Base-by-base conservation (phyloP, 1,284 basidiomycete species). In the Ceratobasidium sp. region DNA sequence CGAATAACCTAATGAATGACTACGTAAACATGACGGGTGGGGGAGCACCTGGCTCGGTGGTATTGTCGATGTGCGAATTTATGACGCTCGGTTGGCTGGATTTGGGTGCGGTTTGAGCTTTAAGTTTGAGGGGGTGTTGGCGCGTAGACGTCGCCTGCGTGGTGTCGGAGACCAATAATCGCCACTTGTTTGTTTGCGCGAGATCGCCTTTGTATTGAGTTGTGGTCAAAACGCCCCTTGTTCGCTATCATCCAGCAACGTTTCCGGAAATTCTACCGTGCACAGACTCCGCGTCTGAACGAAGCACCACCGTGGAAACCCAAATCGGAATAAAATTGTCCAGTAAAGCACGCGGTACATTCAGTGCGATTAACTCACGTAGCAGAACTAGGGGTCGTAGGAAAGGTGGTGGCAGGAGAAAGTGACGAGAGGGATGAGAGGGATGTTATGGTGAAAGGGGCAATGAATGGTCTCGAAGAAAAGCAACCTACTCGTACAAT, bases 161-260 rank as follows among this genome's bases (percentile, higher is more conserved):
- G 37, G 4, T 37, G 37, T n/a, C n/a, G 37, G 15, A 29, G 15
- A 34, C 43, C 32, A 67, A 6, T 11, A 5, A 37, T 34, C 51
- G 40, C 59, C 44, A 40, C 54, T 71, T 71, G 54, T 52, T 52
- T 69, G 29, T 69, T 69, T 57, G 68, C 22, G 52, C 13, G 25
- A 44, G 68, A 71, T 71, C 68, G 56, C 29, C 56, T 13, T 69
- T 69, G 67, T 69, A 43, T 69, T 71, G 56, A 13, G 46, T 40
- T 71, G 68, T 71, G 59, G 56, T 59, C 22, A 61, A 71, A 71
- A 71, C 68, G 68, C 68, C 68, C 65, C 68, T 37, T 37, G 4
- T 19, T 15, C n/a, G n/a, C 32, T 17, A 32, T 2, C 32, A 46
- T 66, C 29, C 64, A 43, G 17, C 68, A 52, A 3, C 67, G 52